Evolutionary conservation across 441 rosid species (phyloP), one percentile per base, ranked within the genome.

Genomic region (Adansonia grandidieri): DNA sequence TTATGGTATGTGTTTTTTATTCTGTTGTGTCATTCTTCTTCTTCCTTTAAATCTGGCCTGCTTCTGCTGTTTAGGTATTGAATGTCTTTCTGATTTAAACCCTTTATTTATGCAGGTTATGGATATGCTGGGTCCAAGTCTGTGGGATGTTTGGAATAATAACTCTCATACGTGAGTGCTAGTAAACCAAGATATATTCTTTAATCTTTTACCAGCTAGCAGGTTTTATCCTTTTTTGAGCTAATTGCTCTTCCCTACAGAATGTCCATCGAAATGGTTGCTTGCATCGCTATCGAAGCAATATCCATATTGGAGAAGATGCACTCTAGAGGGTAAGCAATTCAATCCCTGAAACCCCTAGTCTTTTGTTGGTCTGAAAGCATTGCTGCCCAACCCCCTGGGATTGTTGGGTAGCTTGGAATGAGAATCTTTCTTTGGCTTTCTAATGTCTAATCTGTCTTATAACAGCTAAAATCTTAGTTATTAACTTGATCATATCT

Each of bases 131-230:
- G 95, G 97, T 19, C 95, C 93, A 50, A 92, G 97, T 84, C 81
- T 92, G 70, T 92, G 97, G 97, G 97, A 91, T 60, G 89, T 88
- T 56, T 92, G 97, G 97, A 92, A 91, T 82, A 87, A 81, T 71
- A 86, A 83, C 75, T 80, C 89, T 62, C 90, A 88, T 73, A 78
- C 88, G 92, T 89, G 76, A 83, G 96, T 86, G 42, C 28, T 40
- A 17, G 19, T 10, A 56, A 65, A 77, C 45, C 22, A 64, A 68
- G 13, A 28, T 82, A 19, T 73, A 13, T 37, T 48, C 56, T 63
- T 66, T 53, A 6, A 15, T 74, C 54, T n/a, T 8, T 53, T 72
- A 54, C 64, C 47, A 37, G 63, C 11, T 57, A 42, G 48, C 19
- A 13, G 3, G 51, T 57, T 57, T 19, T 2, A 56, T 73, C n/a